These are phyloP conservation scores for Kockiozyma suomiensis DNA, from an alignment of 805 yeast species.

Conservation along the genomic window DNA sequence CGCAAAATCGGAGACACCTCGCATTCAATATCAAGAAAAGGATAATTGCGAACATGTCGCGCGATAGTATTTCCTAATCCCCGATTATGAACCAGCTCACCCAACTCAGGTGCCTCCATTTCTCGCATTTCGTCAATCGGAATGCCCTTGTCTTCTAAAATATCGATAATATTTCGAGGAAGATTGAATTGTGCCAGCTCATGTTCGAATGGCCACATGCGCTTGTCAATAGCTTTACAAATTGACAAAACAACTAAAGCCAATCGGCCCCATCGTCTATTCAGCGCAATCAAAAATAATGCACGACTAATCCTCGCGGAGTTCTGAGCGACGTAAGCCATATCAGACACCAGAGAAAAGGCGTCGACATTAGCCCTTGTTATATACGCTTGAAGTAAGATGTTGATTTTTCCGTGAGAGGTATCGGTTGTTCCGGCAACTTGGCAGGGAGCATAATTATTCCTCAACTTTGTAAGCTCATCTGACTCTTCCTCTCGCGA, in stretches of 20 bases:
- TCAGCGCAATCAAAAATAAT: constrained; percentile 79
- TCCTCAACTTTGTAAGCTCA: constrained; percentile 65
- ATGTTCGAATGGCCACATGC: constrained; percentile 77
- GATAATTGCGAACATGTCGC: constrained; percentile 68
- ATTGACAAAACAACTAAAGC: constrained; percentile 73
- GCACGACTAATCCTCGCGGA: constrained; percentile 93
- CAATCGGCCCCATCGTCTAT: constrained; percentile 88
- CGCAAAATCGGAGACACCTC: constrained; percentile 87
- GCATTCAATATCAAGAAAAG: constrained; percentile 70
- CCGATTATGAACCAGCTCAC: constrained; percentile 83
- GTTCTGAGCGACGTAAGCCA: constrained; percentile 93
- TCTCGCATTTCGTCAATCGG: constrained; percentile 73
- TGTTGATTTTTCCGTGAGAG: constrained; percentile 83
- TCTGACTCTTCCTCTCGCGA: constrained; percentile 82
- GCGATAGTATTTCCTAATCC: constrained; percentile 69
- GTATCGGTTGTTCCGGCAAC: constrained; percentile 75
- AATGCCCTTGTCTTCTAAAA: constrained; percentile 55
- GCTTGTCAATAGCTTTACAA: constrained; percentile 82
- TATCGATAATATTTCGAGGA: constrained; percentile 64
- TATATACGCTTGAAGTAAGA: constrained; percentile 83
- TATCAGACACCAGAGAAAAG: constrained; percentile 81
- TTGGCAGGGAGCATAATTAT: constrained; percentile 66
- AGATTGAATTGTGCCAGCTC: constrained; percentile 80
- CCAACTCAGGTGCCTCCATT: constrained; percentile 73
- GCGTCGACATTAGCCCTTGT: constrained; percentile 74